Evolutionary conservation across 2,329 filamentous ascomycete species (phyloP), one percentile per base, ranked within the genome.

Genomic region (Colletotrichum coccodes): DNA sequence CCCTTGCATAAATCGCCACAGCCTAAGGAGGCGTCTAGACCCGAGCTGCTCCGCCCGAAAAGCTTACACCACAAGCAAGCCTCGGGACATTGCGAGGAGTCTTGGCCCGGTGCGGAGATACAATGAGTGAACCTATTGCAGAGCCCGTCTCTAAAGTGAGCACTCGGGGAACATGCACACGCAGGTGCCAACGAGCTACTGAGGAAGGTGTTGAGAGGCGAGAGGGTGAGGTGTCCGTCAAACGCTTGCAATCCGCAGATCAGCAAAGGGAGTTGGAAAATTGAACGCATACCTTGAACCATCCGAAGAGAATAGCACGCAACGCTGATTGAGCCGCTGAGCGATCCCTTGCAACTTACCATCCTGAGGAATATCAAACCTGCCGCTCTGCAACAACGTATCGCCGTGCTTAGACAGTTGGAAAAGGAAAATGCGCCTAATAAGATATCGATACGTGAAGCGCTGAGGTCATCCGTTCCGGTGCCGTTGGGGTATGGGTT

Each of bases 11-110:
- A 60, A 23, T 68, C 34, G 65, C 61, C 65, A 68, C 54, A 23
- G 32, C 60, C 42, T 21, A n/a, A 54, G 47, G 46, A 38, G 36
- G 42, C 40, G 60, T 68, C 60, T 60, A 64, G 65, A 49, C 47
- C 60, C 47, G 26, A 47, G 49, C 61, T 68, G 28, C 61, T 50
- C 65, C 65, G 57, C 57, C 57, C 65, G 38, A 65, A 65, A 68
- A 68, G 60, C 65, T 64, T 60, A 60, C 54, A 58, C 30, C 40
- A 40, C 49, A 47, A 53, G 47, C 49, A 47, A 53, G 53, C 47
- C 26, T 44, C 38, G 46, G 52, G 54, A 50, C 16, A 42, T 23
- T 26, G 58, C 38, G 42, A 50, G 36, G 12, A 47, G 30, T 38
- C 38, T 52, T 63, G 42, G 30, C 28, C 64, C n/a, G 28, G 36